phyloP scores from a whole-genome alignment of 2,329 filamentous ascomycete species.

The Trichoderma cornu-damae region DNA sequence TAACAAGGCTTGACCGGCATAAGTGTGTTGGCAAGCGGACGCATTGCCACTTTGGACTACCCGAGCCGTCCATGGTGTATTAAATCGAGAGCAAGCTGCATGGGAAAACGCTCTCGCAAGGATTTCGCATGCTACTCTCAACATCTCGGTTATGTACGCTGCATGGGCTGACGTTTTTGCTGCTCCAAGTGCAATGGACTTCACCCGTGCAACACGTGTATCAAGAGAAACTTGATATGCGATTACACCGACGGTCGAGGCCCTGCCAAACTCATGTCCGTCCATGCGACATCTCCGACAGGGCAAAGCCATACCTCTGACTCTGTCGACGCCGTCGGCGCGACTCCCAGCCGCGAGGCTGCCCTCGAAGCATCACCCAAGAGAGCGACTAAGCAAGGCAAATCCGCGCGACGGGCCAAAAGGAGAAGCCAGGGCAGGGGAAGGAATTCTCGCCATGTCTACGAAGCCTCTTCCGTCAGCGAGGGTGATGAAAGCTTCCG shows the following conservation, averaged over 20 bases:
- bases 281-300: conserved; percentile 8
- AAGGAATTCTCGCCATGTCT: not conserved
- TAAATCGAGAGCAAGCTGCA: conserved; percentile 6
- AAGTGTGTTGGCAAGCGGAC: conserved; percentile 17
- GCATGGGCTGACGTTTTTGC: conserved; percentile 7
- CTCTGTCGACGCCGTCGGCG: not conserved
- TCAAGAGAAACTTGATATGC: conserved; percentile 23
- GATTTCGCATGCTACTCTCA: conserved; percentile 9
- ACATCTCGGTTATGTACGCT: conserved; percentile 13
- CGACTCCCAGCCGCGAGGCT: conserved; percentile 4
- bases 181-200: conserved; percentile 25
- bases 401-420: not conserved
- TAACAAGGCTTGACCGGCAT: conserved; percentile 15
- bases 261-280: conserved; percentile 8
- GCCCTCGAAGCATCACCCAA: not conserved
- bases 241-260: conserved; percentile 20
- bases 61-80: not conserved
- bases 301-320: conserved; percentile 2
- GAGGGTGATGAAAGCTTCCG: conserved; percentile 26
- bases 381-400: conserved; percentile 1
- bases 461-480: conserved; percentile 1
- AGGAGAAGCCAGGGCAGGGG: conserved; percentile 6
- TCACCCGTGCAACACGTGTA: conserved; percentile 25
- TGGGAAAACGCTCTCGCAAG: conserved; percentile 1
- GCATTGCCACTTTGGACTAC: conserved; percentile 13